A percentile compares a stretch with the other conserved stretches of the same genome.
Evolutionary conservation across 2,329 filamentous ascomycete genomes (phyloP).

Genomic region (Curvularia verruculosa): DNA sequence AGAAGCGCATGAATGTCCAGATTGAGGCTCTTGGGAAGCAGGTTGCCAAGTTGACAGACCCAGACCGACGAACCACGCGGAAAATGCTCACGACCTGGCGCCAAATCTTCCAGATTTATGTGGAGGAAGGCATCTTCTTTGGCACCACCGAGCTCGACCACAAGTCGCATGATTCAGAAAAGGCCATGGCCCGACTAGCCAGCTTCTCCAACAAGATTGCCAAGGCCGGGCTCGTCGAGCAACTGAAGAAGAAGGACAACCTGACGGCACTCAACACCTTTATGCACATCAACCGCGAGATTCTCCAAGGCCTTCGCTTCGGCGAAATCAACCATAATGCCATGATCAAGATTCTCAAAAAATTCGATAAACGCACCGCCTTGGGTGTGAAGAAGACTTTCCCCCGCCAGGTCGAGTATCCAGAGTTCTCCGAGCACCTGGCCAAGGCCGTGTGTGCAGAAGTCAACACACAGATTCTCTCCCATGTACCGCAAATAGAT

Average conservation of each 20-base stretch:
- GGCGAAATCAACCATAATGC: conserved; percentile 83
- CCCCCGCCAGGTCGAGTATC: conserved; percentile 61
- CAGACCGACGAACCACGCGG: conserved; percentile 65
- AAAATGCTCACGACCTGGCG: conserved; percentile 77
- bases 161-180: conserved; percentile 68
- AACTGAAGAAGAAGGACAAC: conserved; percentile 71
- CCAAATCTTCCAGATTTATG: conserved; percentile 79
- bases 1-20: conserved; percentile 65
- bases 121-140: conserved; percentile 82
- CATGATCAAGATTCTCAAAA: conserved; percentile 84
- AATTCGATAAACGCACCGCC: conserved; percentile 86
- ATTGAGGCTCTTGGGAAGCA: conserved; percentile 69
- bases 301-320: conserved; percentile 83
- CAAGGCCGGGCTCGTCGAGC: conserved; percentile 62
- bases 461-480: conserved; percentile 73
- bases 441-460: conserved; percentile 78
- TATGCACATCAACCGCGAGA: conserved; percentile 71
- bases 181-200: conserved; percentile 70
- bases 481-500: conserved; percentile 78
- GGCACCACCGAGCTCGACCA: conserved; percentile 75
- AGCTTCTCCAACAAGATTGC: conserved; percentile 74
- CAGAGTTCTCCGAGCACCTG: conserved; percentile 67
- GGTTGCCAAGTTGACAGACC: conserved; percentile 68
- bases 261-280: conserved; percentile 70
- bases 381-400: conserved; percentile 71